Evolutionary conservation across 2,329 filamentous ascomycete species (phyloP).

Genomic region (Colletotrichum salicis): DNA sequence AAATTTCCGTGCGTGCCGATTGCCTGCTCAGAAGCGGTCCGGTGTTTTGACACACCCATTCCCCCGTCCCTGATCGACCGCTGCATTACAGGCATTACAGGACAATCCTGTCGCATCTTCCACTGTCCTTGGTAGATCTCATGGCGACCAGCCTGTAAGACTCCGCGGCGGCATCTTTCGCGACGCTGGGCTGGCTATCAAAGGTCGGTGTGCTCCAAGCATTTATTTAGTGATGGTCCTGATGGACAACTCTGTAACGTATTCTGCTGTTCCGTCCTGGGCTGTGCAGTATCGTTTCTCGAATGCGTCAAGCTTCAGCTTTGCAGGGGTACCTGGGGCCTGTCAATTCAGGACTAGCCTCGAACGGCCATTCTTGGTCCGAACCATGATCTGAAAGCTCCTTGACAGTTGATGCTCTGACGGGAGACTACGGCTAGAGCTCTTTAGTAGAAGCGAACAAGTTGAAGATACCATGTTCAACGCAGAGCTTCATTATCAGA

Average conservation of each 20-base stretch:
- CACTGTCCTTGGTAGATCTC: not conserved
- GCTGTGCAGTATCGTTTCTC: constrained; percentile 11
- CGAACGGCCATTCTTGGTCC: constrained; percentile 10
- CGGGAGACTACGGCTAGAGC: not conserved
- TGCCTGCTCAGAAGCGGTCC: not conserved
- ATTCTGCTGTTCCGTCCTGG: not conserved
- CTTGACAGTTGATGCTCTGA: not conserved
- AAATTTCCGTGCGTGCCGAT: constrained; percentile 21
- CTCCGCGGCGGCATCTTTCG: not conserved
- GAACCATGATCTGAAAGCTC: not conserved
- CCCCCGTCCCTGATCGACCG: not conserved
- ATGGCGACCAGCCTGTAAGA: not conserved
- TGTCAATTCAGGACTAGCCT: not conserved
- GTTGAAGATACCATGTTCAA: not conserved
- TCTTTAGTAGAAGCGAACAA: not conserved
- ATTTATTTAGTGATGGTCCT: no score
- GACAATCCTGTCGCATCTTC: not conserved
- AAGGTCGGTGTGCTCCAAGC: not conserved
- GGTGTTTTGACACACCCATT: not conserved
- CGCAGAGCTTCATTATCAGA: not conserved
- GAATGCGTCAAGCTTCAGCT: constrained; percentile 17
- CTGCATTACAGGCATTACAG: not conserved
- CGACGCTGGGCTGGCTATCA: not conserved
- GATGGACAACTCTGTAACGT: not conserved
- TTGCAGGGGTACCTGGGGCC: constrained; percentile 1